Evolutionary conservation across 2,329 filamentous ascomycete genomes (phyloP).

Genomic region (Falciphora oryzae): DNA sequence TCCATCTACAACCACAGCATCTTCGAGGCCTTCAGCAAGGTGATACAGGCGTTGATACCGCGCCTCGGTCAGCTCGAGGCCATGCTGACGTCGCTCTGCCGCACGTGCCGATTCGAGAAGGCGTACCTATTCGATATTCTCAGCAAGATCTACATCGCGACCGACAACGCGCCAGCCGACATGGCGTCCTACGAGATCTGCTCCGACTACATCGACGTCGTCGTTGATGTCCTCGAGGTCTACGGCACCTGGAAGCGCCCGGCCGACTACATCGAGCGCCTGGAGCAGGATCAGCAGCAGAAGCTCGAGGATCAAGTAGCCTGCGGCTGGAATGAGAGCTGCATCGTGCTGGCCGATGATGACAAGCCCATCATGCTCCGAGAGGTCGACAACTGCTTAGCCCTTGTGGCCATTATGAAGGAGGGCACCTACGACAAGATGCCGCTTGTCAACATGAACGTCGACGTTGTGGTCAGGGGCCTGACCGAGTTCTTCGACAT

Average conservation of each 20-base stretch:
- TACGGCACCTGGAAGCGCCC: constrained; percentile 71
- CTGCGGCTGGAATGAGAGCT: constrained; percentile 61
- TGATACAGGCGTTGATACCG: constrained; percentile 95
- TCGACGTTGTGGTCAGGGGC: constrained; percentile 74
- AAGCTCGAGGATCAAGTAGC: constrained; percentile 61
- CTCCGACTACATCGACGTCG: constrained; percentile 97
- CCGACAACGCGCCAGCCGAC: constrained; percentile 86
- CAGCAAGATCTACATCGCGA: constrained; percentile 98
- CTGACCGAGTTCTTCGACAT: constrained; percentile 74
- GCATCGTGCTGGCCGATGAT: constrained; percentile 59
- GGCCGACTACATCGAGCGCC: constrained; percentile 45
- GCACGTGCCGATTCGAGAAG: constrained; percentile 93
- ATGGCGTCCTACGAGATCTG: constrained; percentile 98
- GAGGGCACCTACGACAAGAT: constrained; percentile 80
- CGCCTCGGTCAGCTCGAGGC: constrained; percentile 89
- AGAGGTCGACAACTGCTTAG: constrained; percentile 69
- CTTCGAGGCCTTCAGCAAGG: constrained; percentile 96
- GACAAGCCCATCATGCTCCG: constrained; percentile 61
- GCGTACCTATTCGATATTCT: constrained; percentile 96
- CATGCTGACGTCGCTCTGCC: constrained; percentile 88
- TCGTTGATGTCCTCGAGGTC: constrained; percentile 93
- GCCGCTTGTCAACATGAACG: constrained; percentile 80
- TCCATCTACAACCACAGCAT: constrained; percentile 97
- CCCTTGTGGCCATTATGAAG: constrained; percentile 80
- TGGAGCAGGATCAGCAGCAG: constrained; percentile 57